phyloP scores from a whole-genome alignment of 768 basidiomycete species.

The Serendipita sp. region DNA sequence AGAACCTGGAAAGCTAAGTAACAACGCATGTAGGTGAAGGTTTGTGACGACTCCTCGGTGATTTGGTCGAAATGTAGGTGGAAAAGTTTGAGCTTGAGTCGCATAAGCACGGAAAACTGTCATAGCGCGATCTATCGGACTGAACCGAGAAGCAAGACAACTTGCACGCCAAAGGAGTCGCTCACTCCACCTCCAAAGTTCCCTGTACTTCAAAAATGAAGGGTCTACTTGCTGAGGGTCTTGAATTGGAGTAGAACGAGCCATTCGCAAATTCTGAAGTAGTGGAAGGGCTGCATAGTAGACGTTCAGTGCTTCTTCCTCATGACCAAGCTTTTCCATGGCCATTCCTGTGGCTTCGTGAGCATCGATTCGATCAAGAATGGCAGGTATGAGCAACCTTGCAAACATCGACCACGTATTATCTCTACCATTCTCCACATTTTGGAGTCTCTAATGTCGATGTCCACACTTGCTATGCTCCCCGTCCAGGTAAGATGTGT shows the following conservation, averaged over 20 bases:
- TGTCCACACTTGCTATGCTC: constrained; percentile 11
- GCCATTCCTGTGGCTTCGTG: constrained; percentile 9
- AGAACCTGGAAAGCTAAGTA: constrained; percentile 21
- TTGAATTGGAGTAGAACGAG: constrained; percentile 17
- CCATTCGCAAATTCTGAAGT: constrained; percentile 34
- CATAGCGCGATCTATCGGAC: constrained; percentile 25
- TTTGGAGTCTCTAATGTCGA: constrained; percentile 49
- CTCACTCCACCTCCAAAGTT: constrained; percentile 78
- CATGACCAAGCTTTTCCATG: constrained; percentile 16
- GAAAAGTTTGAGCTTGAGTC: constrained; percentile 53
- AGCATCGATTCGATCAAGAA: neutral
- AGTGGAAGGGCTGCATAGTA: constrained; percentile 43
- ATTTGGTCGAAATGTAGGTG: constrained; percentile 54
- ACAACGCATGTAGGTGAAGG: constrained; percentile 59
- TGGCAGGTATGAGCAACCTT: constrained; percentile 31
- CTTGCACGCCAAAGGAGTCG: constrained; percentile 68
- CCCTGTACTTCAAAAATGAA: constrained; percentile 52
- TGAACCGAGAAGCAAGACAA: constrained; percentile 36
- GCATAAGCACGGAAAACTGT: constrained; percentile 51
- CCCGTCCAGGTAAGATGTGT: constrained; percentile 10
- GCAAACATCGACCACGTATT: constrained; percentile 58
- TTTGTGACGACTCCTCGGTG: constrained; percentile 56
- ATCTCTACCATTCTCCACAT: constrained; percentile 60
- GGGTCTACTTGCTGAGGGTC: constrained; percentile 28
- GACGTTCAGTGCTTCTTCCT: constrained; percentile 31